phyloP scores from a whole-genome alignment of 495 filamentous ascomycete genomes.

The Penicilliopsis zonata region DNA sequence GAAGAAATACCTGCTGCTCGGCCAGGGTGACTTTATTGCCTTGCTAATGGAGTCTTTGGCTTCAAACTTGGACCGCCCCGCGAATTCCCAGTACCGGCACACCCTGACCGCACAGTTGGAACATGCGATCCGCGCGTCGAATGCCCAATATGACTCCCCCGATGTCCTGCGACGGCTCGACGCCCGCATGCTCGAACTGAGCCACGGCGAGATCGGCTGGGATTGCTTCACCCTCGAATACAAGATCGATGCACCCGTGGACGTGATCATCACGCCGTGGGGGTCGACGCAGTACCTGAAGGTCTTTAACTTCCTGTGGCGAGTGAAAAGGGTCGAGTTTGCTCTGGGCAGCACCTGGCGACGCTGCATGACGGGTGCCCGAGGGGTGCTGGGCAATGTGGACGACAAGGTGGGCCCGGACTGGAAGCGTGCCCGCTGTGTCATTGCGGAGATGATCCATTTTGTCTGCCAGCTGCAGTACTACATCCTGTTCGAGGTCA shows the following conservation, averaged over 20 bases:
- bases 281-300: conserved; percentile 94
- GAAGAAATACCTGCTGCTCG: conserved; percentile 89
- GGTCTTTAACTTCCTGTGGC: conserved; percentile 99
- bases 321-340: conserved; percentile 95
- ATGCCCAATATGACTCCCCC: conserved; percentile 89
- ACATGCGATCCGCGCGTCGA: conserved; percentile 93
- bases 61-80: conserved; percentile 86
- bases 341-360: conserved; percentile 83
- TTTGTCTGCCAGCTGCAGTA: conserved; percentile 96
- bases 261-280: conserved; percentile 93
- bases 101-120: conserved; percentile 94
- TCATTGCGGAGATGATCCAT: conserved; percentile 94
- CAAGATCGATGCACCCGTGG: conserved; percentile 93
- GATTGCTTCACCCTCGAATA: conserved; percentile 99
- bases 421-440: conserved; percentile 83
- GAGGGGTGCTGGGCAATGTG: conserved; percentile 79
- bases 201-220: conserved; percentile 96
- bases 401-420: conserved; percentile 63
- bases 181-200: conserved; percentile 89
- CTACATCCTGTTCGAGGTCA: conserved; percentile 98
- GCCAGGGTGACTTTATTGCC: conserved; percentile 95
- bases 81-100: conserved; percentile 86
- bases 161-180: conserved; percentile 89
- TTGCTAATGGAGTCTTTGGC: conserved; percentile 94
- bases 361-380: conserved; percentile 88